phyloP scores from a whole-genome alignment of 208 protist genomes.

The Acanthamoeba culbertsoni region DNA sequence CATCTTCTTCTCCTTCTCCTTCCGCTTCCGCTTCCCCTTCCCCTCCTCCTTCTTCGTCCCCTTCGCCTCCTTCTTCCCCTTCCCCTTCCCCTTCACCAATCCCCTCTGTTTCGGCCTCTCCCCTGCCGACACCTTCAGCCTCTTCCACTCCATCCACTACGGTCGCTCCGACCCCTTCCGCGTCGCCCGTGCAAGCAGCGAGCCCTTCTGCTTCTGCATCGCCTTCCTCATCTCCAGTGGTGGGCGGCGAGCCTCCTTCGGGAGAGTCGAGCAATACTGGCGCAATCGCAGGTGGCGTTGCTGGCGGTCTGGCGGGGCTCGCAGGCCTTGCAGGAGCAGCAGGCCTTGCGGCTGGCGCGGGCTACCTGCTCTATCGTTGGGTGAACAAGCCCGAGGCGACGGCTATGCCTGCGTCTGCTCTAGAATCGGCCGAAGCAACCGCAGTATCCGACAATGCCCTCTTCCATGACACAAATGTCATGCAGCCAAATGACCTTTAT shows the following conservation, averaged over 20 bases:
- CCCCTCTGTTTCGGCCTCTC: not conserved
- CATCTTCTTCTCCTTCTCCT: not conserved
- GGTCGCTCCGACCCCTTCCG: too few species aligned
- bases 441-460: not conserved
- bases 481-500: not conserved
- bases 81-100: not conserved
- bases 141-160: not conserved
- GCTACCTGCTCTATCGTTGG: conserved; percentile 5
- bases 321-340: not conserved
- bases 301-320: not conserved
- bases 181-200: too few species aligned
- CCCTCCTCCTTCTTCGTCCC: not conserved
- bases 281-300: not conserved
- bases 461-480: not conserved
- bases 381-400: not conserved
- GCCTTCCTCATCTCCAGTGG: not conserved
- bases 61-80: not conserved
- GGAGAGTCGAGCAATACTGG: not conserved
- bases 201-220: too few species aligned
- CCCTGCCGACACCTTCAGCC: not conserved
- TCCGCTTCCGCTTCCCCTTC: not conserved
- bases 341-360: not conserved
- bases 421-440: not conserved
- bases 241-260: too few species aligned
- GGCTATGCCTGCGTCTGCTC: not conserved